These are phyloP conservation scores for Malus sieversii DNA, from an alignment of 306 rosid species.

Conservation along the genomic window DNA sequence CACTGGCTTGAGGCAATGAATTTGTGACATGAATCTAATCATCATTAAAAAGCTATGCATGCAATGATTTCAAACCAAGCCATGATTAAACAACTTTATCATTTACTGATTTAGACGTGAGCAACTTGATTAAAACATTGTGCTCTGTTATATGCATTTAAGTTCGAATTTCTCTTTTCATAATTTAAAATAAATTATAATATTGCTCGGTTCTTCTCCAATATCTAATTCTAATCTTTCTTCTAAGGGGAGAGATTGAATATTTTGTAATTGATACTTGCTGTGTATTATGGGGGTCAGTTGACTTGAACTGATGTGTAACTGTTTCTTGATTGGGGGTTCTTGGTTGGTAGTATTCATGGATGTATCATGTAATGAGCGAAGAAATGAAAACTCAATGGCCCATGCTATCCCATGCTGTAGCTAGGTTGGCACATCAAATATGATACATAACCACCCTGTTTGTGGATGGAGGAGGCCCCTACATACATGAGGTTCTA, in stretches of 20 bases:
- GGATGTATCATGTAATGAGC: neutral
- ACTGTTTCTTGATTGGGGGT: neutral
- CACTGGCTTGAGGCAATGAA: neutral
- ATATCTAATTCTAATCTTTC: neutral
- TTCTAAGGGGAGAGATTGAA: neutral
- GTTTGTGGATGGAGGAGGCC: neutral
- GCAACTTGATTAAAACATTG: neutral
- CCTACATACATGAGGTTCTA: neutral
- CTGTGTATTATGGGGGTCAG: neutral
- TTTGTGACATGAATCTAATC: neutral
- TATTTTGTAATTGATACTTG: neutral
- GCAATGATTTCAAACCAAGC: neutral
- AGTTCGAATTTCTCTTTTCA: rapidly evolving
- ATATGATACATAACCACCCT: neutral
- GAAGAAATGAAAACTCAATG: neutral
- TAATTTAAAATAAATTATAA: too few species aligned
- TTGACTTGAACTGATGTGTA: neutral
- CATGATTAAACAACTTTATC: neutral
- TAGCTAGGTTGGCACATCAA: constrained; percentile 1
- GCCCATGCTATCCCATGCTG: neutral
- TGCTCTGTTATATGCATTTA: neutral
- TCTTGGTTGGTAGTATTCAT: neutral
- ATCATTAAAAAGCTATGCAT: neutral
- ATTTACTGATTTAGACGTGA: neutral
- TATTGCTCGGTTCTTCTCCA: neutral